phyloP scores from a whole-genome alignment of 306 rosid species.

The Prunus davidiana region DNA sequence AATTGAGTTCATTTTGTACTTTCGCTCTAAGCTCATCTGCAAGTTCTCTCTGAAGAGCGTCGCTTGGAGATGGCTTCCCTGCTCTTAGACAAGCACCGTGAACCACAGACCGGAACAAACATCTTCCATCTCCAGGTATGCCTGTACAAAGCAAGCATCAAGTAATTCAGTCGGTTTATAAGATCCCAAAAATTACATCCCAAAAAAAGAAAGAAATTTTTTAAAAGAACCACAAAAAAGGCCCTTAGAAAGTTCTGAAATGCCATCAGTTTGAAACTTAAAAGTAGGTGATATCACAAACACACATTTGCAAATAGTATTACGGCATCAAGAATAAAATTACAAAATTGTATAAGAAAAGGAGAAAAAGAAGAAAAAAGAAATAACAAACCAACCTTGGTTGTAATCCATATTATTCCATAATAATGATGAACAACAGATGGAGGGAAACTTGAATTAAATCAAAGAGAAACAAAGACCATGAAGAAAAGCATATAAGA shows the following conservation, averaged over 20 bases:
- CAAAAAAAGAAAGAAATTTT: too few relatives aligned
- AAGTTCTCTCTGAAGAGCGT: constrained; percentile 59
- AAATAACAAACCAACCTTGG: neutral
- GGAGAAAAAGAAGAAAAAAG: neutral
- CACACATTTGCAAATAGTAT: neutral
- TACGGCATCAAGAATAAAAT: neutral
- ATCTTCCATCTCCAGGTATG: constrained; percentile 86
- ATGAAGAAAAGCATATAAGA: constrained; percentile 19
- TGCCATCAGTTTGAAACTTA: too few relatives aligned
- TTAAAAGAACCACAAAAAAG: too few relatives aligned
- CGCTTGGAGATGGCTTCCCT: constrained; percentile 64
- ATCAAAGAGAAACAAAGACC: neutral
- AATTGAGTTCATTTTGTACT: constrained; percentile 26
- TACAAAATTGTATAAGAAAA: neutral
- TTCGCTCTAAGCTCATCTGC: constrained; percentile 82
- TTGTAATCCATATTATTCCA: neutral
- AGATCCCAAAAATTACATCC: too few relatives aligned
- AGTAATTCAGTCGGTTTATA: neutral
- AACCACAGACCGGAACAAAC: constrained; percentile 79
- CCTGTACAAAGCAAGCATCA: constrained; percentile 36
- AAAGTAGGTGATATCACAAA: neutral
- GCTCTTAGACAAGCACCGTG: constrained; percentile 62
- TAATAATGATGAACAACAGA: neutral
- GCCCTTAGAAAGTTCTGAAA: too few relatives aligned
- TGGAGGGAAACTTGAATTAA: neutral